A percentile compares a stretch with the other conserved stretches of the same genome.
Conservation (phyloP, 1,284 basidiomycete genomes). For the Rhodotorula glutinis region DNA sequence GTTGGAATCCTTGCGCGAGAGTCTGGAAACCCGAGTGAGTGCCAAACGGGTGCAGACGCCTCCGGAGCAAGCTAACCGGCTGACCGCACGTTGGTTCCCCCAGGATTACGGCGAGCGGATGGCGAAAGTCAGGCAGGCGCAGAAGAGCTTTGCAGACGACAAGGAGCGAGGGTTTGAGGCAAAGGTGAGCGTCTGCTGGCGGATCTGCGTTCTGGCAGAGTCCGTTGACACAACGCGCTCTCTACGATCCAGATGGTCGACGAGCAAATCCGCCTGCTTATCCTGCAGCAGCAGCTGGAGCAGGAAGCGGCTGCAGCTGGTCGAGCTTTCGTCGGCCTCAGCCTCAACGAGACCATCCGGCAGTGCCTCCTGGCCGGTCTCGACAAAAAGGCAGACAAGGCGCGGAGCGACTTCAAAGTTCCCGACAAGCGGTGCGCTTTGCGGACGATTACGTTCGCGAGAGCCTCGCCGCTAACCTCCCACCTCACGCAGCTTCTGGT, state of each 20-base stretch:
- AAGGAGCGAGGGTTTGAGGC: slow-evolving; percentile 86
- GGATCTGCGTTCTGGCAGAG: no score
- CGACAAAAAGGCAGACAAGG: slow-evolving; percentile 77
- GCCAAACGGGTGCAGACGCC: slow-evolving; percentile 3
- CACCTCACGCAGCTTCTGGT: slow-evolving; percentile 69
- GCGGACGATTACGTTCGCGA: neutral
- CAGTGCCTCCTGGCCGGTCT: slow-evolving; percentile 71
- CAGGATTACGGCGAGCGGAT: slow-evolving; percentile 70
- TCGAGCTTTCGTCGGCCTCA: slow-evolving; percentile 69
- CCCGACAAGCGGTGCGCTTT: slow-evolving; percentile 73
- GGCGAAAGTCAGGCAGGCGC: slow-evolving; percentile 70
- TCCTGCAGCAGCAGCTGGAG: slow-evolving; percentile 79
- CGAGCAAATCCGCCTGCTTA: slow-evolving; percentile 72
- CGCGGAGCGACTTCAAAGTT: slow-evolving; percentile 82
- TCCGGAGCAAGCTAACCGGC: slow-evolving; percentile 6
- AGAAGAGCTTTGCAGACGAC: slow-evolving; percentile 91
- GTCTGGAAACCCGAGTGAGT: slow-evolving; percentile 55
- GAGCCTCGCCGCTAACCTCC: neutral
- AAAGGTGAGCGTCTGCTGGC: slow-evolving; percentile 58
- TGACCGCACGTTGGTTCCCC: no score
- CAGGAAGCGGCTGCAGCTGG: slow-evolving; percentile 60
- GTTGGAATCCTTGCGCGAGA: slow-evolving; percentile 69
- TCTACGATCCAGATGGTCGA: slow-evolving; percentile 71
- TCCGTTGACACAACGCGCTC: neutral
- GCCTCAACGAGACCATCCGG: slow-evolving; percentile 77